Conservation (phyloP, 345 rosid species). For the Mercurialis annua region DNA sequence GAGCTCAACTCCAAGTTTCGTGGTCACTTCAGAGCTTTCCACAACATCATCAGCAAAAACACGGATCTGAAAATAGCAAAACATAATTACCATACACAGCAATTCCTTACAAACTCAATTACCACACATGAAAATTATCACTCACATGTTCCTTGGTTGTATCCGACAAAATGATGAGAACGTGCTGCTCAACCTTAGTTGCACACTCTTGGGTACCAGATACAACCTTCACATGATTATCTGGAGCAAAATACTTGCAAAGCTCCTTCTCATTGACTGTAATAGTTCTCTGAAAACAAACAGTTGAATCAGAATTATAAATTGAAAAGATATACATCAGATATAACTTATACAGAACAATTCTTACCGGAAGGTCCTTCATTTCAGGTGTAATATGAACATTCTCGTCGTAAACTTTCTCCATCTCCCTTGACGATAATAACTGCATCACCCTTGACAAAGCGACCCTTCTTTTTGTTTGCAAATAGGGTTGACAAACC, state of each 20-base stretch:
- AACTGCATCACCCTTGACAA: constrained; percentile 97
- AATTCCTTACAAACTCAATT: neutral
- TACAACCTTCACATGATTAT: constrained; percentile 95
- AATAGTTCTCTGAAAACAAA: constrained; percentile 65
- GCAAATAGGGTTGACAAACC: constrained; percentile 82
- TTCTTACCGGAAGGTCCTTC: constrained; percentile 92
- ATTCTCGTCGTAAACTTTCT: constrained; percentile 96
- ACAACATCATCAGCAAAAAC: constrained; percentile 96
- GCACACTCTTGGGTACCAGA: constrained; percentile 91
- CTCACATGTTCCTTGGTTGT: constrained; percentile 95
- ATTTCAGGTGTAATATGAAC: constrained; percentile 80
- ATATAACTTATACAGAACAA: constrained; percentile 3
- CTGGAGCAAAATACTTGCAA: constrained; percentile 93
- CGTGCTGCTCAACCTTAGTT: constrained; percentile 95
- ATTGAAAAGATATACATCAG: neutral
- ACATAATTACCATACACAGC: no score
- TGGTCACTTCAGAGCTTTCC: constrained; percentile 93
- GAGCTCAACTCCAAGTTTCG: constrained; percentile 91
- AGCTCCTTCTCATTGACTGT: constrained; percentile 83
- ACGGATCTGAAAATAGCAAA: constrained; percentile 53
- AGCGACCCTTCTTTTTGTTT: constrained; percentile 93
- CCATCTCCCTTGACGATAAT: constrained; percentile 93
- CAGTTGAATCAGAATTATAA: constrained; percentile 10
- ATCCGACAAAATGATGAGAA: constrained; percentile 79
- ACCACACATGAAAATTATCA: constrained; percentile 1